Evolutionary conservation across 1,284 basidiomycete species (phyloP), one percentile per base, ranked within the genome.

Genomic region (Tausonia pullulans): DNA sequence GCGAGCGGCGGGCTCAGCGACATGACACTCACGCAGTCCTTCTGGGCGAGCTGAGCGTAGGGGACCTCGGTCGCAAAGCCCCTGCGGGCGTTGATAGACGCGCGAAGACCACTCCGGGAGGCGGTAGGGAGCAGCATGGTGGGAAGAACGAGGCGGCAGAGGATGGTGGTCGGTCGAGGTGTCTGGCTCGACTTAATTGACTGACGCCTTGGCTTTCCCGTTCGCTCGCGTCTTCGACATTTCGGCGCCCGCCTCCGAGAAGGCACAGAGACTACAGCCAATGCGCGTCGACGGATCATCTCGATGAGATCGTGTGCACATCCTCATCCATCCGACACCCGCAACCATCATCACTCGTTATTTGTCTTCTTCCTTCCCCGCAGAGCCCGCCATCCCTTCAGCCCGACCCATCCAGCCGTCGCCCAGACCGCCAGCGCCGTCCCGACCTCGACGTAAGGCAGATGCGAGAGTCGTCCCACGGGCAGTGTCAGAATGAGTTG

Each of bases 11-110:
- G 13, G 45, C 40, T 11, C 40, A 40, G 51, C 51, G 11, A 41
- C 11, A 14, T 14, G 52, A 13, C 10, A 65, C 64, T 48, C 49
- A 65, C 64, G 49, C 64, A 65, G 39, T 65, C 64, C 52, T 65
- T 65, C 39, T 65, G 64, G 11, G 41, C 53, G 16, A 65, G 60
- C 11, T 43, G 10, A 27, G 61, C 44, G 46, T n/a, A 27, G 53
- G n/a, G 7, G 3, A 55, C 16, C 14, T 44, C 55, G 41, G 61
- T 63, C 40, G 61, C 61, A 11, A 63, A 57, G 39, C 41, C 13
- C 27, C 56, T 9, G 8, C 52, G 52, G 7, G 52, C 8, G 16
- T 53, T 11, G 52, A 53, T 8, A 27, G 52, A 53, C 7, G 11
- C 14, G 52, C 14, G 16, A 27, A 27, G 8, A 7, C 16, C 39